Conservation (phyloP, 2,329 filamentous ascomycete species). For the Chaetomiaceae sp. region DNA sequence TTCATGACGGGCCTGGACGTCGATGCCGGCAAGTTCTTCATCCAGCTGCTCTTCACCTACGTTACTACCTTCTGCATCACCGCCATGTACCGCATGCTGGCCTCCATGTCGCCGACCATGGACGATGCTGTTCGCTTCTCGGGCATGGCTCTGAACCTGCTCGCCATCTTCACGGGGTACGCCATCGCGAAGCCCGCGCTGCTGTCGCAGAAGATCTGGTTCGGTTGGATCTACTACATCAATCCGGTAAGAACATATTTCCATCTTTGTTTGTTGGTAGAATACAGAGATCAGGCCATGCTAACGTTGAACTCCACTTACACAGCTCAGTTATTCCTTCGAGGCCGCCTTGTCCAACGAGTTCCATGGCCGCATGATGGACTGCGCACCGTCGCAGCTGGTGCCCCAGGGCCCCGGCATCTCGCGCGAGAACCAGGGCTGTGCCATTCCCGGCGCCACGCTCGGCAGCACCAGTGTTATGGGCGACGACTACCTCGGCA, state of each 20-base stretch:
- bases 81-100: slow-evolving; percentile 53
- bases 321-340: slow-evolving; percentile 52
- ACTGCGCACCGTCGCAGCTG: slow-evolving; percentile 39
- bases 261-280: no score
- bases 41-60: slow-evolving; percentile 57
- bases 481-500: slow-evolving; percentile 50
- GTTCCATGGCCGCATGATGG: slow-evolving; percentile 47
- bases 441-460: slow-evolving; percentile 46
- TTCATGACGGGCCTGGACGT: slow-evolving; percentile 69
- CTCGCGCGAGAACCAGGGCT: slow-evolving; percentile 44
- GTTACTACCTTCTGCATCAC: slow-evolving; percentile 52
- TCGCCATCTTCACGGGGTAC: slow-evolving; percentile 64
- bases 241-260: slow-evolving; percentile 42
- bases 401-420: slow-evolving; percentile 40
- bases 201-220: slow-evolving; percentile 58
- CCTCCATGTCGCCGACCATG: slow-evolving; percentile 52
- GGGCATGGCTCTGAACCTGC: slow-evolving; percentile 50
- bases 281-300: no score
- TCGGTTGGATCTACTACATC: slow-evolving; percentile 60
- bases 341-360: slow-evolving; percentile 54
- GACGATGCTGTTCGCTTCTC: slow-evolving; percentile 57
- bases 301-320: no score
- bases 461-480: slow-evolving; percentile 42
- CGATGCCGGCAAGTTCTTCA: slow-evolving; percentile 61
- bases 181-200: slow-evolving; percentile 52